phyloP scores from a whole-genome alignment of 495 filamentous ascomycete genomes.

The Patellaria atrata region DNA sequence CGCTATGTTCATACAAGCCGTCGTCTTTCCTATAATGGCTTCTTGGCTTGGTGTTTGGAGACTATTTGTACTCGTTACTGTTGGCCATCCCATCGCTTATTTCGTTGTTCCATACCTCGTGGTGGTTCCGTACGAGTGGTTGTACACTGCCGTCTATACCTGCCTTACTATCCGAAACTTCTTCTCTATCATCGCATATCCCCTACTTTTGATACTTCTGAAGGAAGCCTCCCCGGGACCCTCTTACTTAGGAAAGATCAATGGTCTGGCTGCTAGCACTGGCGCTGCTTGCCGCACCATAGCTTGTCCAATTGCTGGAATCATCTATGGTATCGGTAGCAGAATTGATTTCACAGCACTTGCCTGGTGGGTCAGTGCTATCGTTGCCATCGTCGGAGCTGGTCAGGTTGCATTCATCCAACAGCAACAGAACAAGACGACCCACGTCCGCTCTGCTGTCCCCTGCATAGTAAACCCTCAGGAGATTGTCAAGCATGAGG shows the following conservation, averaged over 20 bases:
- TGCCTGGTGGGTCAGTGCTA: constrained; percentile 61
- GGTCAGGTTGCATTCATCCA: constrained; percentile 54
- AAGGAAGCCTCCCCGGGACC: constrained; percentile 65
- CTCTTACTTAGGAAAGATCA: constrained; percentile 58
- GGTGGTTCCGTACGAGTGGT: constrained; percentile 39
- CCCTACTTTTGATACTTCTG: constrained; percentile 65
- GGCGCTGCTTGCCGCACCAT: constrained; percentile 64
- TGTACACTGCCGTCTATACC: constrained; percentile 59
- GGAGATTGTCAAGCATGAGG: constrained; percentile 3
- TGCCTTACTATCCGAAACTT: constrained; percentile 58
- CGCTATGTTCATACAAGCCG: constrained; percentile 61
- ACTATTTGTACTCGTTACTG: constrained; percentile 56
- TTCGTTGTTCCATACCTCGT: constrained; percentile 58
- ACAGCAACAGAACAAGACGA: constrained; percentile 27
- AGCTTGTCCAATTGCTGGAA: constrained; percentile 61
- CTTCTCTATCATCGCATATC: constrained; percentile 62
- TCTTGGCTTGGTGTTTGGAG: constrained; percentile 59
- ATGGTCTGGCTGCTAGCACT: constrained; percentile 66
- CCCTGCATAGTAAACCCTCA: constrained; percentile 7
- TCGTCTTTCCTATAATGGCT: constrained; percentile 59
- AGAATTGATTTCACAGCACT: constrained; percentile 55
- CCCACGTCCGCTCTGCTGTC: constrained; percentile 5
- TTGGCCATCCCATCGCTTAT: constrained; percentile 64
- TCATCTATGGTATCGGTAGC: constrained; percentile 54
- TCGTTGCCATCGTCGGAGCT: constrained; percentile 55